Percentiles rank a stretch among this genome's conserved stretches.
These are phyloP conservation scores for Zoysia pacifica DNA, from an alignment of 176 grass and related monocot genomes.

Conservation along the genomic window DNA sequence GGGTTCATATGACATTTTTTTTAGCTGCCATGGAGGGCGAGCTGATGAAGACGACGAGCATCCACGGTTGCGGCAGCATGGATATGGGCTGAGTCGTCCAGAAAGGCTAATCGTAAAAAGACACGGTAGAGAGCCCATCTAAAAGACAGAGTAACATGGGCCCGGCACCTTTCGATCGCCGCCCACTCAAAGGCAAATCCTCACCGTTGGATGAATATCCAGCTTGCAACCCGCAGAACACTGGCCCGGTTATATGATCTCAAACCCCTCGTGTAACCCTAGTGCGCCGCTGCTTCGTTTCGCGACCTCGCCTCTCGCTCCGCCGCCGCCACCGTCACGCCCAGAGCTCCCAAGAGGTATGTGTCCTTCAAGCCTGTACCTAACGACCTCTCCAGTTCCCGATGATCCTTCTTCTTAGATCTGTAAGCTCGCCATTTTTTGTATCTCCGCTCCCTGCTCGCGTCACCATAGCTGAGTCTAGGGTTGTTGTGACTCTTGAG, in stretches of 20 bases:
- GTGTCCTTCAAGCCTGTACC: background rate
- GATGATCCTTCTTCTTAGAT: background rate
- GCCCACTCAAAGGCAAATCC: background rate
- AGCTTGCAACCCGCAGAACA: background rate
- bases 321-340: conserved; percentile 1
- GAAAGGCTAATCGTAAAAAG: background rate
- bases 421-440: background rate
- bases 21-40: background rate
- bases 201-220: conserved; percentile 22
- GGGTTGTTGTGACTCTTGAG: background rate
- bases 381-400: background rate
- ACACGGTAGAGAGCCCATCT: too few relatives aligned
- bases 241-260: background rate
- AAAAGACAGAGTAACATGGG: too few relatives aligned
- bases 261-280: background rate
- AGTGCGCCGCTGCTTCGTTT: conserved; percentile 23
- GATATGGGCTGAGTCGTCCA: background rate
- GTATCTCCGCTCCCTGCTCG: background rate
- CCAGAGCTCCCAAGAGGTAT: conserved; percentile 34
- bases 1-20: background rate
- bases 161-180: background rate
- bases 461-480: background rate
- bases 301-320: conserved; percentile 16
- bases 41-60: too few relatives aligned
- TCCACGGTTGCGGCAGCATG: too few relatives aligned